These are phyloP conservation scores for Silene conica DNA, from an alignment of 148 eudicot species.

Conservation along the genomic window DNA sequence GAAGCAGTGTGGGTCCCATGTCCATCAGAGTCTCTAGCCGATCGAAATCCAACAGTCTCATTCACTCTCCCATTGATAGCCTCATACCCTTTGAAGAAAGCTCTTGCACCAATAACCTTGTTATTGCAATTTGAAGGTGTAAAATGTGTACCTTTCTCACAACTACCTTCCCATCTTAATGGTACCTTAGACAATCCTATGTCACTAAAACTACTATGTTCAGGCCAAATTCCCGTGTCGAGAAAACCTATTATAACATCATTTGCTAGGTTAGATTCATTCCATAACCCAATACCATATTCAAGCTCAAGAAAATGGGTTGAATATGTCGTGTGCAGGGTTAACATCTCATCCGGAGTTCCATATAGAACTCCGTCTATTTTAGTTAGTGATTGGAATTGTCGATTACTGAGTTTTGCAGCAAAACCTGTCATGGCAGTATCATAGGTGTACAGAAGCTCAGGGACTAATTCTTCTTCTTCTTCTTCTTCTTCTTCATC, in stretches of 20 bases:
- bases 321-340: slow-evolving; percentile 54
- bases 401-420: slow-evolving; percentile 38
- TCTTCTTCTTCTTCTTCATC: slow-evolving; percentile 18
- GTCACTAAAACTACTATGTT: slow-evolving; percentile 48
- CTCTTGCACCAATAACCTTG: slow-evolving; percentile 56
- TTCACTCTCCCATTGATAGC: slow-evolving; percentile 43
- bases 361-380: slow-evolving; percentile 43
- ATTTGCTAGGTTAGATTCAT: slow-evolving; percentile 30
- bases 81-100: slow-evolving; percentile 57
- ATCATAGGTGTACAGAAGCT: slow-evolving; percentile 53
- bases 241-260: slow-evolving; percentile 57
- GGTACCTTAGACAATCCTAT: slow-evolving; percentile 43
- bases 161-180: slow-evolving; percentile 52
- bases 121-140: slow-evolving; percentile 45
- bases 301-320: slow-evolving; percentile 57
- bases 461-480: slow-evolving; percentile 29
- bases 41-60: slow-evolving; percentile 38
- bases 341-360: slow-evolving; percentile 38
- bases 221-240: slow-evolving; percentile 79
- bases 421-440: slow-evolving; percentile 54
- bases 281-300: slow-evolving; percentile 47
- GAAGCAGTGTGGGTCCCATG: slow-evolving; percentile 79
- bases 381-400: slow-evolving; percentile 26
- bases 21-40: slow-evolving; percentile 54
- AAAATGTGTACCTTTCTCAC: slow-evolving; percentile 50